These are phyloP conservation scores for Oropetium thomaeum DNA, from an alignment of 176 grass and related monocot species.

Conservation along the genomic window DNA sequence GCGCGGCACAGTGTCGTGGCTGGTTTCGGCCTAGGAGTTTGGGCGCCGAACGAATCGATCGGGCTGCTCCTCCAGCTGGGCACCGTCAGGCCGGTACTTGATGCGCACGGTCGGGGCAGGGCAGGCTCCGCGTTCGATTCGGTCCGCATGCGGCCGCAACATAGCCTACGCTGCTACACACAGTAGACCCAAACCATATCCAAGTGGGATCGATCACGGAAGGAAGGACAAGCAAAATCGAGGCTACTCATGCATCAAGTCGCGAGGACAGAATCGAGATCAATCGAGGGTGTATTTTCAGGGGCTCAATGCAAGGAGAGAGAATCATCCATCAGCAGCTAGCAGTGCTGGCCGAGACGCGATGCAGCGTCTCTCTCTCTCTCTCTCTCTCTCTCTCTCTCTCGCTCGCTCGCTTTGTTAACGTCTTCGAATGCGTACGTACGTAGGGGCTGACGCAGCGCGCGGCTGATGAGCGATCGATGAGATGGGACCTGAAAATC, in stretches of 20 bases:
- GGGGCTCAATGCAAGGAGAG: conserved; percentile 16
- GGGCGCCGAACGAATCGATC: conserved; percentile 36
- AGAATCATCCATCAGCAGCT: too few relatives aligned
- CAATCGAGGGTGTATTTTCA: neutral
- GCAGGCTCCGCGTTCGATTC: neutral
- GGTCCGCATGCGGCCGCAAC: conserved; percentile 19
- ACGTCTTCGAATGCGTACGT: neutral
- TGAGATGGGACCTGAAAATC: neutral
- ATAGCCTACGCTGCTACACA: neutral
- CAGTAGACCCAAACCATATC: too few relatives aligned
- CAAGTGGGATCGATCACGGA: neutral
- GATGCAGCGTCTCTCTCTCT: neutral
- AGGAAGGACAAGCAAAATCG: neutral
- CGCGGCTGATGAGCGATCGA: neutral
- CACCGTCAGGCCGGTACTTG: neutral
- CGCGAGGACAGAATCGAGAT: too few relatives aligned
- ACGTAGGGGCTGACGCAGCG: neutral
- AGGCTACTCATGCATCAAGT: neutral
- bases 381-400: too few relatives aligned
- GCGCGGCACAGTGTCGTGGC: neutral
- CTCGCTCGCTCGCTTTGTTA: too few relatives aligned
- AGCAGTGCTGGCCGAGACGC: neutral
- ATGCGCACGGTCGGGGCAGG: conserved; percentile 27
- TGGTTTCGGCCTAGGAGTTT: conserved; percentile 30
- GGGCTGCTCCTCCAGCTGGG: neutral